These are phyloP conservation scores for Chlorencoelia australis DNA, from an alignment of 2,329 filamentous ascomycete genomes.

Conservation along the genomic window DNA sequence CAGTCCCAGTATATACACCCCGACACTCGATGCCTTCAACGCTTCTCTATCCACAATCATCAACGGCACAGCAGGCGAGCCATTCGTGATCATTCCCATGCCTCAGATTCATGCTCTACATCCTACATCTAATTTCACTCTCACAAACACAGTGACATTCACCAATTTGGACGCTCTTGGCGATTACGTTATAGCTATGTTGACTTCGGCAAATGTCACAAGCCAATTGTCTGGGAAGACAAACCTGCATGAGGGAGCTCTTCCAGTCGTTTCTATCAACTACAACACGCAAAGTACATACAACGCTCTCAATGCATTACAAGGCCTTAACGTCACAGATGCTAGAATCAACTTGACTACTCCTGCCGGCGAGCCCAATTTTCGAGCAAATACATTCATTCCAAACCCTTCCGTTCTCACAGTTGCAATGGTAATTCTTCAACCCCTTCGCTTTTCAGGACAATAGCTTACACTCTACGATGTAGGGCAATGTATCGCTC, in stretches of 20 bases:
- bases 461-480: no score
- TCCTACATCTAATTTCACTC: constrained; percentile 29
- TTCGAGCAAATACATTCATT: constrained; percentile 43
- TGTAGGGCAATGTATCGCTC: constrained; percentile 43
- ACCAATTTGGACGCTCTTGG: constrained; percentile 20
- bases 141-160: constrained; percentile 36
- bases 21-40: constrained; percentile 42
- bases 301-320: constrained; percentile 47
- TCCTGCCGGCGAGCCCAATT: constrained; percentile 38
- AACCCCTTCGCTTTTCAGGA: not conserved
- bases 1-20: constrained; percentile 40
- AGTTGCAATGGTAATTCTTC: constrained; percentile 34
- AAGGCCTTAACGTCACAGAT: constrained; percentile 38
- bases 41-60: constrained; percentile 37
- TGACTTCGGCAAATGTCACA: constrained; percentile 38
- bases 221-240: constrained; percentile 42
- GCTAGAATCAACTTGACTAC: constrained; percentile 35
- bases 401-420: constrained; percentile 51
- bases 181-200: constrained; percentile 36
- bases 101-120: constrained; percentile 24
- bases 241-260: constrained; percentile 37
- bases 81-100: constrained; percentile 22
- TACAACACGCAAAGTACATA: constrained; percentile 48
- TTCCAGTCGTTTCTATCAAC: constrained; percentile 40
- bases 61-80: constrained; percentile 24